Conservation (phyloP, 164 flowering plant genomes). For the Vitis labrusca region DNA sequence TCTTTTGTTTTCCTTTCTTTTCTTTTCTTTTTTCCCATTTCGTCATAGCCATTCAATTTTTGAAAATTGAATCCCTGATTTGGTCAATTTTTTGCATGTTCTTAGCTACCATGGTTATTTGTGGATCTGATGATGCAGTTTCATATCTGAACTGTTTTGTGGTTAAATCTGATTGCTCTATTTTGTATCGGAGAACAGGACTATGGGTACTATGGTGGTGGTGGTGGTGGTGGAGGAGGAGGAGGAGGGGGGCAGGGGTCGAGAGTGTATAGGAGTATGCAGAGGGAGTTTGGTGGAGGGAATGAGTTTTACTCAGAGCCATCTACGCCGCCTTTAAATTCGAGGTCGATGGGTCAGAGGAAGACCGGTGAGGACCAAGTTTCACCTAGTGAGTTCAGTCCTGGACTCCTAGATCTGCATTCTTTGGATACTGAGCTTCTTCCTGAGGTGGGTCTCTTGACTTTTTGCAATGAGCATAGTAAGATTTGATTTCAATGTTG, state of each 20-base stretch:
- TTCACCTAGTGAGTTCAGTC: conserved; percentile 67
- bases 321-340: conserved; percentile 48
- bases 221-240: conserved; percentile 28
- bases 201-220: conserved; percentile 47
- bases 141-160: not conserved
- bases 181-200: conserved; percentile 41
- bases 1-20: not conserved
- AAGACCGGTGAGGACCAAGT: conserved; percentile 48
- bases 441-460: conserved; percentile 52
- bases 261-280: conserved; percentile 44
- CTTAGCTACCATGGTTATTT: not conserved
- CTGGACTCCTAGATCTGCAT: conserved; percentile 93
- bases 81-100: too few species aligned
- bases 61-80: too few species aligned
- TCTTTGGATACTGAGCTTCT: conserved; percentile 84
- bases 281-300: conserved; percentile 53
- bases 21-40: not conserved
- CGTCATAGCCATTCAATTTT: not conserved
- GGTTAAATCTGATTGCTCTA: not conserved
- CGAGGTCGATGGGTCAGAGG: conserved; percentile 41
- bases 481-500: not conserved
- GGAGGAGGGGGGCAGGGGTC: conserved; percentile 42
- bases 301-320: conserved; percentile 63
- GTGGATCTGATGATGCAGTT: conserved; percentile 9
- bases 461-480: not conserved